A percentile compares a stretch with the other conserved stretches of the same genome.
Evolutionary conservation across 2,329 filamentous ascomycete genomes (phyloP).

Genomic region (Fusarium sp.): DNA sequence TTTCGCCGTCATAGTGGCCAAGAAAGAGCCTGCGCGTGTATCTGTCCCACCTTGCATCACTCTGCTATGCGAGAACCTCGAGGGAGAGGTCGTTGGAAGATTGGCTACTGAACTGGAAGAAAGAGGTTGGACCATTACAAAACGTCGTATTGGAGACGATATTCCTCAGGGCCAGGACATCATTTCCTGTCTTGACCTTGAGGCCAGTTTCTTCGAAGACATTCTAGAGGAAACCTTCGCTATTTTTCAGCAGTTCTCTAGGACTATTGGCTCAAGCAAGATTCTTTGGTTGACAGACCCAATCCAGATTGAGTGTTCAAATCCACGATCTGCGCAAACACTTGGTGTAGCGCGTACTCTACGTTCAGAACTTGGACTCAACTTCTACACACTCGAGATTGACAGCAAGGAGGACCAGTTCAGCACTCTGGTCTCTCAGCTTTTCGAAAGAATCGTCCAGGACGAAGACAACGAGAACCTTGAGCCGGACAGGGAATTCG

Average conservation of each 20-base stretch:
- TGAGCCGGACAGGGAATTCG: constrained; percentile 15
- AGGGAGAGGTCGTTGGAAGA: background rate
- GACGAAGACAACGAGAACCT: background rate
- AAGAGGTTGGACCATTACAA: background rate
- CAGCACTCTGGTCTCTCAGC: background rate
- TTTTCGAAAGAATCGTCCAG: constrained; percentile 7
- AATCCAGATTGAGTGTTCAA: background rate
- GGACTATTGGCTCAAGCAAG: background rate
- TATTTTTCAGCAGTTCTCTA: background rate
- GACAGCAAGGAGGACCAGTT: background rate
- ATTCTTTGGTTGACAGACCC: constrained; percentile 9
- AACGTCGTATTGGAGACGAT: background rate
- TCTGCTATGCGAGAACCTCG: background rate
- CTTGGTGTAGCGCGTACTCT: constrained; percentile 13
- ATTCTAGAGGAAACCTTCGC: background rate
- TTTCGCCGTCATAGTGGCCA: constrained; percentile 12
- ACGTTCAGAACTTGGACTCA: constrained; percentile 14
- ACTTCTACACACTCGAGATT: constrained; percentile 18
- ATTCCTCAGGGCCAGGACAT: background rate
- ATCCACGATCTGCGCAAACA: constrained; percentile 9
- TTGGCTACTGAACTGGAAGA: background rate
- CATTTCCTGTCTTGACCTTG: constrained; percentile 17
- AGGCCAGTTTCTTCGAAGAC: constrained; percentile 13
- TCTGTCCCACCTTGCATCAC: background rate
- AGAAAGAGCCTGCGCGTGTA: background rate